Percentiles rank a stretch among this genome's conserved stretches.
phyloP scores from a whole-genome alignment of 1,284 basidiomycete species.

The Malassezia caprae region DNA sequence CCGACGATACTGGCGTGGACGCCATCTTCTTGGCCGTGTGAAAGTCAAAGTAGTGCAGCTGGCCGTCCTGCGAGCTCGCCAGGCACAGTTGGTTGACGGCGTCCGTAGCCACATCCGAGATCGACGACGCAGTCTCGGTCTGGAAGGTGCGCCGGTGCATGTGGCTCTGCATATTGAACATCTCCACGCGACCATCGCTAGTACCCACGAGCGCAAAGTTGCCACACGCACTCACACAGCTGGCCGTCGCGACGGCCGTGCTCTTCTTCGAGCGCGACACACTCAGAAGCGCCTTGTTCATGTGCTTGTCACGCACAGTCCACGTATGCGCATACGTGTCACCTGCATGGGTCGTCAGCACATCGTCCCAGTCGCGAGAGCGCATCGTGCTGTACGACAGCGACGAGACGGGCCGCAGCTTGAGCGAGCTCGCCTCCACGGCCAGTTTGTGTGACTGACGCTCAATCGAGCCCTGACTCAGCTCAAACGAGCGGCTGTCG shows the following conservation, averaged over 20 bases:
- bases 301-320: conserved; percentile 37
- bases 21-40: conserved; percentile 63
- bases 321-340: conserved; percentile 30
- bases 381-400: conserved; percentile 70
- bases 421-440: conserved; percentile 58
- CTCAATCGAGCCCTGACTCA: conserved; percentile 71
- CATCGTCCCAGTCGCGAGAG: conserved; percentile 94
- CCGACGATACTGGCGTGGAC: conserved; percentile 60
- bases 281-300: conserved; percentile 22
- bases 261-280: conserved; percentile 22
- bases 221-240: conserved; percentile 76
- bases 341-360: conserved; percentile 76
- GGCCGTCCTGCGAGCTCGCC: conserved; percentile 76
- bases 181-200: conserved; percentile 34
- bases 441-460: conserved; percentile 74
- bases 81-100: conserved; percentile 71
- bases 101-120: conserved; percentile 73
- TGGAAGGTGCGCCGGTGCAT: conserved; percentile 60
- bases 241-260: conserved; percentile 51
- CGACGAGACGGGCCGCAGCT: conserved; percentile 60
- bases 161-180: conserved; percentile 63
- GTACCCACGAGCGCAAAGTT: conserved; percentile 73
- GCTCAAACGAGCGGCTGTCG: conserved; percentile 58
- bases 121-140: conserved; percentile 22
- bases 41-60: conserved; percentile 91